Percentiles rank a stretch among this genome's conserved stretches.
These are phyloP conservation scores for Exophiala aquamarina DNA, from an alignment of 2,329 filamentous ascomycete genomes.

Conservation along the genomic window DNA sequence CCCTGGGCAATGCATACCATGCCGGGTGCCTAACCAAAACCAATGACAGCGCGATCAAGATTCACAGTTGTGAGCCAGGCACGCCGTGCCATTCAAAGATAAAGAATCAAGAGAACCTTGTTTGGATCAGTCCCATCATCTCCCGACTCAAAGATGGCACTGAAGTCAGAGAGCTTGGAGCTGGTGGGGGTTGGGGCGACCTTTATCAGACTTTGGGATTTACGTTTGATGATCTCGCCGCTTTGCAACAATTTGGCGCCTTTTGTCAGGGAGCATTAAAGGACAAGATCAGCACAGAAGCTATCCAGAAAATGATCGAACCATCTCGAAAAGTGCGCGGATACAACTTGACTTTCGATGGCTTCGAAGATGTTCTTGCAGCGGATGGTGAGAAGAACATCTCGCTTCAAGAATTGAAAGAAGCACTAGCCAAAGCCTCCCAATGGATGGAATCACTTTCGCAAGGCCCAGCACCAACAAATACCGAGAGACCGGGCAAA, in stretches of 20 bases:
- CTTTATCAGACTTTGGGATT: slow-evolving; percentile 68
- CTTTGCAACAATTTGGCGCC: slow-evolving; percentile 54
- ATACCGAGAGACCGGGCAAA: not conserved
- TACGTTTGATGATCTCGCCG: slow-evolving; percentile 51
- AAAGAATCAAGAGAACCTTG: slow-evolving; percentile 53
- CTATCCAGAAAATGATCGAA: slow-evolving; percentile 33
- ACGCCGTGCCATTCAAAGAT: slow-evolving; percentile 42
- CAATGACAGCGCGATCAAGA: slow-evolving; percentile 60
- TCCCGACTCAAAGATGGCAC: slow-evolving; percentile 60
- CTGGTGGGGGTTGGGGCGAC: slow-evolving; percentile 78
- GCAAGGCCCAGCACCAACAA: not conserved
- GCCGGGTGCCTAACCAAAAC: slow-evolving; percentile 71
- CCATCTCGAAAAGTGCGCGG: slow-evolving; percentile 35
- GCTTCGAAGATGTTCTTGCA: slow-evolving; percentile 38
- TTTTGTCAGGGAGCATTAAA: slow-evolving; percentile 47
- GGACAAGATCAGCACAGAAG: slow-evolving; percentile 31
- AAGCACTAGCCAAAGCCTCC: slow-evolving; percentile 12
- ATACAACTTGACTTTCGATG: slow-evolving; percentile 38
- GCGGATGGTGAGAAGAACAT: slow-evolving; percentile 37
- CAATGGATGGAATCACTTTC: not conserved
- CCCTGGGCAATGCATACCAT: slow-evolving; percentile 69
- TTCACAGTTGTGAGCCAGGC: slow-evolving; percentile 85
- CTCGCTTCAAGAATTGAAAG: slow-evolving; percentile 35
- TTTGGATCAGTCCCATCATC: slow-evolving; percentile 78
- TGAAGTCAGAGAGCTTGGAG: slow-evolving; percentile 70